phyloP scores from a whole-genome alignment of 257 asterid genomes.

The Solanum dulcamara region DNA sequence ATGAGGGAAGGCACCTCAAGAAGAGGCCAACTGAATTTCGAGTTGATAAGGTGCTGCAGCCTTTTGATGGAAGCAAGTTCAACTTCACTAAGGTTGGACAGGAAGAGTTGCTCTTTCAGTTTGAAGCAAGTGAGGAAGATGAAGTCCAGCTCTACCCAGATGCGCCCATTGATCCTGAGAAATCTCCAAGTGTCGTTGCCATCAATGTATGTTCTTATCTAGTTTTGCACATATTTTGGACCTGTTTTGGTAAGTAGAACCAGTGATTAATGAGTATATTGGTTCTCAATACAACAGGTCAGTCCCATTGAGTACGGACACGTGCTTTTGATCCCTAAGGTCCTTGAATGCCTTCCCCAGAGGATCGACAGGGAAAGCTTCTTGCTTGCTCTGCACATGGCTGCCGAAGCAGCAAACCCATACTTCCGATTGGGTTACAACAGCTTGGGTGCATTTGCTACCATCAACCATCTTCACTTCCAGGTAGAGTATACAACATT shows the following conservation, averaged over 20 bases:
- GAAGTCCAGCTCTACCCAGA: slow-evolving; percentile 51
- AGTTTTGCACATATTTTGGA: neutral
- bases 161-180: slow-evolving; percentile 50
- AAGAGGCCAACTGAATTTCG: slow-evolving; percentile 97
- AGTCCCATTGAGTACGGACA: slow-evolving; percentile 97
- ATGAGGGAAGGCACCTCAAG: slow-evolving; percentile 96
- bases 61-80: slow-evolving; percentile 85
- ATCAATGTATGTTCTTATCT: slow-evolving; percentile 44
- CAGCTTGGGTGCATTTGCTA: slow-evolving; percentile 98
- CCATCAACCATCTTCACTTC: slow-evolving; percentile 95
- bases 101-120: slow-evolving; percentile 89
- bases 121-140: slow-evolving; percentile 48
- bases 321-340: slow-evolving; percentile 76
- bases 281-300: slow-evolving; percentile 46
- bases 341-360: slow-evolving; percentile 80
- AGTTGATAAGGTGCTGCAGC: slow-evolving; percentile 86
- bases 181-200: slow-evolving; percentile 72
- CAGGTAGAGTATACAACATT: slow-evolving; percentile 21
- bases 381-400: slow-evolving; percentile 79
- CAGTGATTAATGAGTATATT: neutral
- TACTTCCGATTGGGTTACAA: slow-evolving; percentile 92
- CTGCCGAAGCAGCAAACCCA: slow-evolving; percentile 75
- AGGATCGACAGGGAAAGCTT: slow-evolving; percentile 73
- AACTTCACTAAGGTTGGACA: slow-evolving; percentile 93
- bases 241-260: neutral